phyloP scores from a whole-genome alignment of 176 grass and related monocot species.

The Neostapfia colusana region DNA sequence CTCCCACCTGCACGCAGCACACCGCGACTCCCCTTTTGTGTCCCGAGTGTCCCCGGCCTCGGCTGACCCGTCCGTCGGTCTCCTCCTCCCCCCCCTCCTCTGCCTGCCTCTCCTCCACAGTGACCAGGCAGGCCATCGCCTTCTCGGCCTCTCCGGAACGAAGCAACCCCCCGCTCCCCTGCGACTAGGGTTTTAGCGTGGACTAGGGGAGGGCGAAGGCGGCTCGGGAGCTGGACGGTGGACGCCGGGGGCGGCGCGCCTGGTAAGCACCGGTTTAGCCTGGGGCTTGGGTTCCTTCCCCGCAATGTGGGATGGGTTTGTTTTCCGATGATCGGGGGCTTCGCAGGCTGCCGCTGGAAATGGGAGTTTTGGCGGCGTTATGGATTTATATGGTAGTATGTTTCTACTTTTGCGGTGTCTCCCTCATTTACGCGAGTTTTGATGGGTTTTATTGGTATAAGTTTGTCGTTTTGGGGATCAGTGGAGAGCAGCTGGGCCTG shows the following conservation, averaged over 20 bases:
- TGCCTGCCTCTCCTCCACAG: background rate
- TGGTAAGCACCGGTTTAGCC: background rate
- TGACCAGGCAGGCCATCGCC: background rate
- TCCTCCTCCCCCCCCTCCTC: background rate
- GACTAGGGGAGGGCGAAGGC: background rate
- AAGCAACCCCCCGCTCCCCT: background rate
- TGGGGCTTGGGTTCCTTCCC: background rate
- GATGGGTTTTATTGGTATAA: background rate
- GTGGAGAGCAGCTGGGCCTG: no score
- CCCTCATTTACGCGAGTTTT: background rate
- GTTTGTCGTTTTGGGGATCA: background rate
- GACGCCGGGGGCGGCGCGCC: background rate
- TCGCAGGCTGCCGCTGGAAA: background rate
- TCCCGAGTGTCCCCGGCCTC: background rate
- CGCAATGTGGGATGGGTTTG: conserved; percentile 10
- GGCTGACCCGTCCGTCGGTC: conserved; percentile 19
- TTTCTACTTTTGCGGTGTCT: background rate
- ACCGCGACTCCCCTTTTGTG: background rate
- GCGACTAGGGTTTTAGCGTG: conserved; percentile 24
- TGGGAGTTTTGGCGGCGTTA: background rate
- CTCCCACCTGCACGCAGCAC: background rate
- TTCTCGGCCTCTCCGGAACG: background rate
- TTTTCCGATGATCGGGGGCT: background rate
- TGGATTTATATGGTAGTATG: background rate
- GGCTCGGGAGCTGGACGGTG: background rate